Evolutionary conservation across 2,329 filamentous ascomycete species (phyloP).

Genomic region (Colletotrichum phormii): DNA sequence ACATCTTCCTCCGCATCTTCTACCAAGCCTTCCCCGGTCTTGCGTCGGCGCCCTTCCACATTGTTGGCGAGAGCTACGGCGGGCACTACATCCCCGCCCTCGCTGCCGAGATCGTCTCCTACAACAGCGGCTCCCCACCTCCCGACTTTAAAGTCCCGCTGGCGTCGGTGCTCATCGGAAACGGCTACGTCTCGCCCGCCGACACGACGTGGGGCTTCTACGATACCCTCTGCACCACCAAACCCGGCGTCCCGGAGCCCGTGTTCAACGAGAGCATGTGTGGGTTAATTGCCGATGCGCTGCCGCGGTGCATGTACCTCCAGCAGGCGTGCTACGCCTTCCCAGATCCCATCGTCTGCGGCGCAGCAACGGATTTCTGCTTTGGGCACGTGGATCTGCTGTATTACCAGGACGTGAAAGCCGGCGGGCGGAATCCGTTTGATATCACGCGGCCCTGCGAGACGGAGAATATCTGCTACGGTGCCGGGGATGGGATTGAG

Average conservation of each 20-base stretch:
- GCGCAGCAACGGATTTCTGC: slow-evolving; percentile 49
- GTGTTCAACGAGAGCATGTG: slow-evolving; percentile 38
- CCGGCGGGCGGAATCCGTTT: slow-evolving; percentile 54
- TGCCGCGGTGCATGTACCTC: slow-evolving; percentile 58
- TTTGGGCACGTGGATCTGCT: slow-evolving; percentile 50
- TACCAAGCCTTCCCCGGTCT: slow-evolving; percentile 57
- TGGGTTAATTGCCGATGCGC: slow-evolving; percentile 47
- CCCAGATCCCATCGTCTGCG: slow-evolving; percentile 53
- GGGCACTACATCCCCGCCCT: slow-evolving; percentile 60
- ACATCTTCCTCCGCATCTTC: slow-evolving; percentile 61
- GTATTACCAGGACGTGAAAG: slow-evolving; percentile 53
- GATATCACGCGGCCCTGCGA: slow-evolving; percentile 55
- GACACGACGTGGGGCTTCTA: slow-evolving; percentile 39
- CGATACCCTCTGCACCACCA: slow-evolving; percentile 38
- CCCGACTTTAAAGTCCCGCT: slow-evolving; percentile 53
- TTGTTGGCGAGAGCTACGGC: slow-evolving; percentile 62
- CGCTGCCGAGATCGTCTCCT: slow-evolving; percentile 55
- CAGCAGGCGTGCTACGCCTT: slow-evolving; percentile 50
- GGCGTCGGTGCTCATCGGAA: slow-evolving; percentile 57
- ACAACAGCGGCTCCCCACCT: slow-evolving; percentile 54
- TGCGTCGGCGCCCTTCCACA: slow-evolving; percentile 52
- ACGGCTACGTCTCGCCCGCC: slow-evolving; percentile 51
- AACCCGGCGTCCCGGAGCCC: slow-evolving; percentile 36
- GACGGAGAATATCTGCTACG: slow-evolving; percentile 52
- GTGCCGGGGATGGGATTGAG: slow-evolving; percentile 40